These are phyloP conservation scores for Salix viminalis DNA, from an alignment of 345 rosid genomes.

Conservation along the genomic window DNA sequence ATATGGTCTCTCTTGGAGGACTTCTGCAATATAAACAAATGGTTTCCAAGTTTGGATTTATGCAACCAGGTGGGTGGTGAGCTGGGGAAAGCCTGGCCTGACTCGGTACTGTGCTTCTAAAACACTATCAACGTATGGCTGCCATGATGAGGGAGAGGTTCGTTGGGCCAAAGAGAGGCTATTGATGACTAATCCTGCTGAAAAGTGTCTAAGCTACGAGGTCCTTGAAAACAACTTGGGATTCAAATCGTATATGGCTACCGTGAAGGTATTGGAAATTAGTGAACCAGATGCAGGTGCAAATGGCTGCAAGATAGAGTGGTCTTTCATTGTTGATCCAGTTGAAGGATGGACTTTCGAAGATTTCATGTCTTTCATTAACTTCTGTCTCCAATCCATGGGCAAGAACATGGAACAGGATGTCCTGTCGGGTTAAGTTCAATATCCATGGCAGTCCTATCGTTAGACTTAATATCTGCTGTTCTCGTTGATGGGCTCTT, in stretches of 20 bases:
- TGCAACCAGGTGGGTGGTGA: too few relatives aligned
- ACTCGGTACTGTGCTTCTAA: too few relatives aligned
- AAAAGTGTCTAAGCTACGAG: slow-evolving; percentile 54
- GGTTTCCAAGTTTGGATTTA: too few relatives aligned
- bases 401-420: slow-evolving; percentile 41
- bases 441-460: not conserved
- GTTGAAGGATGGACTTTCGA: slow-evolving; percentile 47
- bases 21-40: too few relatives aligned
- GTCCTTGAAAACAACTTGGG: slow-evolving; percentile 51
- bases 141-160: too few relatives aligned
- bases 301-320: slow-evolving; percentile 47
- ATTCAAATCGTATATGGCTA: slow-evolving; percentile 43
- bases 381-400: slow-evolving; percentile 37
- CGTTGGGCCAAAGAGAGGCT: too few relatives aligned
- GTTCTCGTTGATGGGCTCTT: not conserved
- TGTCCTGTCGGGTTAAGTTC: not conserved
- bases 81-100: too few relatives aligned
- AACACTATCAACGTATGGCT: too few relatives aligned
- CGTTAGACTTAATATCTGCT: too few relatives aligned
- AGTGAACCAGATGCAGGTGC: slow-evolving; percentile 5
- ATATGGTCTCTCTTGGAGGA: too few relatives aligned
- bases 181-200: slow-evolving; percentile 31
- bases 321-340: slow-evolving; percentile 63
- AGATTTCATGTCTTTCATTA: slow-evolving; percentile 33
- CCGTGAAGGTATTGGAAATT: slow-evolving; percentile 30